phyloP scores from a whole-genome alignment of 2,329 filamentous ascomycete species.

The Mycogone perniciosa region DNA sequence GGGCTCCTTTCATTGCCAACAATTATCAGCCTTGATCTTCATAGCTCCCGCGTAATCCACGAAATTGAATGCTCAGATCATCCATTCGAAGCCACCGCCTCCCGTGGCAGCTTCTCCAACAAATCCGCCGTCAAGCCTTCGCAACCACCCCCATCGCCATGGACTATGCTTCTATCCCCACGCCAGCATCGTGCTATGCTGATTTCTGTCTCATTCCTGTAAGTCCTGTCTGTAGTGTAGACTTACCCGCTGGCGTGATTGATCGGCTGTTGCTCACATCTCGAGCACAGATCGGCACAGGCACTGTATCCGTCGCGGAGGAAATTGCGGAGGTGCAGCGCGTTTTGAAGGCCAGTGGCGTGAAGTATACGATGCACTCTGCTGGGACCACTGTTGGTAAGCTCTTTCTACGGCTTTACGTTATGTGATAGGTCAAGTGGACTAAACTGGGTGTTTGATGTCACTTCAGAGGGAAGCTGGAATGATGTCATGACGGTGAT shows the following conservation, averaged over 20 bases:
- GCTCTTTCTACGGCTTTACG: background rate
- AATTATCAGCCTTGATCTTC: background rate
- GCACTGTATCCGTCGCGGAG: slow-evolving; percentile 65
- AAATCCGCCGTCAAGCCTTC: background rate
- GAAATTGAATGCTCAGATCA: slow-evolving; percentile 5
- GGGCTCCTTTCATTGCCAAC: background rate
- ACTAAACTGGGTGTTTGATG: background rate
- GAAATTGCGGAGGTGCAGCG: slow-evolving; percentile 87
- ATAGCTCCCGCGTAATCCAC: background rate
- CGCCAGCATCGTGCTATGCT: slow-evolving; percentile 70
- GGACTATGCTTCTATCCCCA: slow-evolving; percentile 48
- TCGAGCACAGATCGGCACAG: slow-evolving; percentile 64
- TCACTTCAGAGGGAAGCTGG: slow-evolving; percentile 75
- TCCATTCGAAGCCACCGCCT: background rate
- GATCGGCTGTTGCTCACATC: background rate
- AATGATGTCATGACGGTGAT: slow-evolving; percentile 78
- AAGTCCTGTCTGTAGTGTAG: slow-evolving; percentile 27
- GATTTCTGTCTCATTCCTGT: slow-evolving; percentile 91
- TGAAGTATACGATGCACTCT: slow-evolving; percentile 85
- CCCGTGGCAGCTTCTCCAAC: background rate
- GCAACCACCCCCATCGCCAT: slow-evolving; percentile 17
- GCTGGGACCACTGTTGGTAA: slow-evolving; percentile 87
- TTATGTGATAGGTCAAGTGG: too few species aligned
- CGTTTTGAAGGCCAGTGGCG: slow-evolving; percentile 70
- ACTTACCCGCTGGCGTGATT: background rate